Conservation (phyloP, 1,139 yeast species). For the Suhomyces panamericanus region DNA sequence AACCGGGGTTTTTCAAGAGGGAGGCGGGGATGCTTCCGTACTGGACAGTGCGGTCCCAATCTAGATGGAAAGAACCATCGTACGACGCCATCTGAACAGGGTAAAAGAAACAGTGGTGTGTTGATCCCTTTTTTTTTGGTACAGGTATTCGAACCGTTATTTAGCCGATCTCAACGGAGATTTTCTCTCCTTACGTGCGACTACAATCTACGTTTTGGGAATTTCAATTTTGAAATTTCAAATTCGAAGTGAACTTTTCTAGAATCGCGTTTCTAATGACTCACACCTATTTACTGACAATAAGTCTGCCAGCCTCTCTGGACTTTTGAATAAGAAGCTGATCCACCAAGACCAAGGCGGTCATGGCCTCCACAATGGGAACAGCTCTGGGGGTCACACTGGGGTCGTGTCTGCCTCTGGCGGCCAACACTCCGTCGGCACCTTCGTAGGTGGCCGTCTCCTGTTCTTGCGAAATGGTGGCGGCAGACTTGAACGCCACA, state of each 20-base stretch:
- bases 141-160: no score
- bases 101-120: no score
- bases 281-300: conserved; percentile 7
- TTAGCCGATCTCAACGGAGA: no score
- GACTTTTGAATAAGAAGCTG: conserved; percentile 82
- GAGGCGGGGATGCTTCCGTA: background rate
- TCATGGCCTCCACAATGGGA: conserved; percentile 97
- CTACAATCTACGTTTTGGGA: no score
- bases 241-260: background rate
- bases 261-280: background rate
- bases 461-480: conserved; percentile 94
- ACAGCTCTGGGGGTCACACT: conserved; percentile 98
- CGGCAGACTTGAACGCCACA: conserved; percentile 97
- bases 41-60: no score
- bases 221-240: no score
- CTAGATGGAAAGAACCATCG: no score
- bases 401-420: conserved; percentile 98
- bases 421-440: conserved; percentile 79
- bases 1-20: background rate
- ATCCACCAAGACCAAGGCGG: conserved; percentile 90
- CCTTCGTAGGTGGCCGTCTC: conserved; percentile 87
- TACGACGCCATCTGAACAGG: no score
- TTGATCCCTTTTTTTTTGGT: no score
- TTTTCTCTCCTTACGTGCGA: no score
- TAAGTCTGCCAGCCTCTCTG: conserved; percentile 52